A percentile compares a stretch with the other conserved stretches of the same genome.
These are phyloP conservation scores for Rubia tinctorum DNA, from an alignment of 305 asterid genomes.

Conservation along the genomic window DNA sequence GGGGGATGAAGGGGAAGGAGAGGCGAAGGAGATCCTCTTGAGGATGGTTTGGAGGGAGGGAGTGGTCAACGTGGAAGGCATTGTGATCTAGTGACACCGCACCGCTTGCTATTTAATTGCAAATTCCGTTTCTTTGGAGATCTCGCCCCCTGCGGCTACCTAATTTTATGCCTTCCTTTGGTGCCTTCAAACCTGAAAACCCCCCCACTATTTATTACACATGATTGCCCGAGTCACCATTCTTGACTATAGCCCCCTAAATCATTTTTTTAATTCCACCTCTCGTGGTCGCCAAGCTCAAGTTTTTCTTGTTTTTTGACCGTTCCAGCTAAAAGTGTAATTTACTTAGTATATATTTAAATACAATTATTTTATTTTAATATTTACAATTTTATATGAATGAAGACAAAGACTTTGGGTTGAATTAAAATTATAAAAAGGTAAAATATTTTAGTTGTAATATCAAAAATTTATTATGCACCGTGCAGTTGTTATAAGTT, in stretches of 20 bases:
- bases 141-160: not conserved
- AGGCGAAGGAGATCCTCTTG: constrained; percentile 11
- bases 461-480: no score
- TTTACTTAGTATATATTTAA: not conserved
- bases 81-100: not conserved
- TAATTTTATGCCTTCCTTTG: not conserved
- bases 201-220: not conserved
- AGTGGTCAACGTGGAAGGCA: constrained; percentile 14
- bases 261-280: not conserved
- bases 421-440: no score
- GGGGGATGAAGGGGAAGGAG: not conserved
- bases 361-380: not conserved
- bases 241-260: not conserved
- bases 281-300: no score
- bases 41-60: constrained; percentile 18
- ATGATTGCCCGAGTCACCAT: not conserved
- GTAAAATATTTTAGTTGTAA: no score
- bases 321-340: no score
- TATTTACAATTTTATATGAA: no score
- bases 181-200: not conserved
- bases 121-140: not conserved
- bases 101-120: not conserved
- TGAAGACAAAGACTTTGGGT: no score
- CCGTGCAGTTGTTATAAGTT: no score
- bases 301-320: no score